Evolutionary conservation across 2,329 filamentous ascomycete genomes (phyloP), one percentile per base, ranked within the genome.

Genomic region (Diplodia corticola): DNA sequence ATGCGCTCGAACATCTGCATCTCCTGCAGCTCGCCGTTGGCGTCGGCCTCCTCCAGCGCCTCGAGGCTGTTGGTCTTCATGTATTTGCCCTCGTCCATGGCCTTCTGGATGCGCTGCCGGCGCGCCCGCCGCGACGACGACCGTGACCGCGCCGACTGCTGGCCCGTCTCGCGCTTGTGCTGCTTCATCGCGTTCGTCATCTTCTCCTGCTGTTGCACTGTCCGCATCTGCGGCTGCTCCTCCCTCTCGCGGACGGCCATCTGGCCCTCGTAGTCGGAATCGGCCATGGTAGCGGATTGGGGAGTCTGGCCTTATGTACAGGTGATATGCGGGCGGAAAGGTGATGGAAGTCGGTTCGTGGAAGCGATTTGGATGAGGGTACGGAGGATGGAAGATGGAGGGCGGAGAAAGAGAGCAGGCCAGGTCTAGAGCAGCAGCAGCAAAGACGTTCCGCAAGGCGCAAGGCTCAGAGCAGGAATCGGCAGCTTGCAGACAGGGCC

Each of bases 1-100:
- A 86, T 85, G 53, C 81, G 81, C 72, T 86, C 83, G 68, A 86
- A 85, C 33, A 82, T 80, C 67, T 81, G 78, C 79, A 83, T 82
- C 67, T 78, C 75, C 49, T 79, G 72, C 60, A 82, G 71, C 67
- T 83, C 82, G 59, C 77, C 77, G 67, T 82, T 84, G 67, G 80
- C 82, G 69, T 83, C 82, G 64, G 82, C 83, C 73, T 83, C 82
- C 69, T 84, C 82, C 64, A 84, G 76, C 4, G 80, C 82, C 68
- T 83, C 80, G 2, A 84, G 75, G 6, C 78, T 79, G 9, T 76
- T 76, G 9, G 82, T 84, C 74, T 81, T 80, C 82, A 84, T 83
- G 78, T 82, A 81, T 72, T 83, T 83, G 70, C 81, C 81, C 26
- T 82, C 80, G 49, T 79, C 73, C 48, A 79, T 74, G 66, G 72